A percentile compares a stretch with the other conserved stretches of the same genome.
Conservation (phyloP, 192 early-diverging fungal genomes). For the Podila clonocystis region DNA sequence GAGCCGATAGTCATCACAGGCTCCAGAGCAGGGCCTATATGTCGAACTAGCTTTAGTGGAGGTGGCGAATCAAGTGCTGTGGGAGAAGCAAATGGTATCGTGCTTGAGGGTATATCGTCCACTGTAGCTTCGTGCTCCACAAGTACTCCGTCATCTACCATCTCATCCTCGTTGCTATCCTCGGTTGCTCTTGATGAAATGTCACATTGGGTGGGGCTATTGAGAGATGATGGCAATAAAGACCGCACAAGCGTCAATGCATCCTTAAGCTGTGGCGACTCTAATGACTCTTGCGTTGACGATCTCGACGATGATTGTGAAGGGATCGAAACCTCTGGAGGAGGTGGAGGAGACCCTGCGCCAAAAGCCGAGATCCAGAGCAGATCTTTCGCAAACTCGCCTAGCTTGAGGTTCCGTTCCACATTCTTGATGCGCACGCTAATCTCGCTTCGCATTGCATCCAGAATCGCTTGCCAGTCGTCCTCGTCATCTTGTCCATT, state of each 20-base stretch:
- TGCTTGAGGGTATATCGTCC: background rate
- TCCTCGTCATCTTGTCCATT: slow-evolving; percentile 26
- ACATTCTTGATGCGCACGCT: slow-evolving; percentile 48
- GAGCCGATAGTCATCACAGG: slow-evolving; percentile 20
- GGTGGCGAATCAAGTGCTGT: background rate
- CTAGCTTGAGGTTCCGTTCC: slow-evolving; percentile 41
- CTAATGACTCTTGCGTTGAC: background rate
- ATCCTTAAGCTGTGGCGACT: slow-evolving; percentile 2
- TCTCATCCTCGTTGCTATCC: background rate
- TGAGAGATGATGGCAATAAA: slow-evolving; percentile 9
- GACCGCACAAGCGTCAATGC: slow-evolving; percentile 29
- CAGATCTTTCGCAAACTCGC: slow-evolving; percentile 38
- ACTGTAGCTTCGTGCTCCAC: slow-evolving; percentile 2
- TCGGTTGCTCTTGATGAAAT: background rate
- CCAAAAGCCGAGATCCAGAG: slow-evolving; percentile 45
- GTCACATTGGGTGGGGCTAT: background rate
- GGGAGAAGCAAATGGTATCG: background rate
- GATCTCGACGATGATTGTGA: background rate
- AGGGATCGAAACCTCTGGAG: background rate
- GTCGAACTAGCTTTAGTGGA: slow-evolving; percentile 21
- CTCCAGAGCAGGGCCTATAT: slow-evolving; percentile 7
- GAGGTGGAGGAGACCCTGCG: background rate
- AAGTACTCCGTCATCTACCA: slow-evolving; percentile 2
- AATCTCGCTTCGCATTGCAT: slow-evolving; percentile 45
- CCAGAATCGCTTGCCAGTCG: slow-evolving; percentile 39